A percentile compares a stretch with the other conserved stretches of the same genome.
phyloP scores from a whole-genome alignment of 805 yeast species.

The Candida krabiensis region DNA sequence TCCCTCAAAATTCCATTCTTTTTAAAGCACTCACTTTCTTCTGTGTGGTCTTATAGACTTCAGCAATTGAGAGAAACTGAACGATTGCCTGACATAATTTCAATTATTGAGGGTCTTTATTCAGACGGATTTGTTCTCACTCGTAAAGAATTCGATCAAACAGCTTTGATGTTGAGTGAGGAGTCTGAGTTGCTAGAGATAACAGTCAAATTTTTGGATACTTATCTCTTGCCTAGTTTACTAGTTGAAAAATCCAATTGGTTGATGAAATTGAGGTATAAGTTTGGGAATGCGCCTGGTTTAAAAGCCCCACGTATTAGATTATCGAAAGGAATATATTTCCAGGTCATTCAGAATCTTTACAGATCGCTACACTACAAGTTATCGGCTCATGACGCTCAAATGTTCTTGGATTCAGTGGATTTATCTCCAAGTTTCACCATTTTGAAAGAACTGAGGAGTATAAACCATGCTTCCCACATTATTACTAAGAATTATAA shows the following conservation, averaged over 20 bases:
- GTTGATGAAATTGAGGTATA: slow-evolving; percentile 8
- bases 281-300: slow-evolving; percentile 1
- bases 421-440: slow-evolving; percentile 4
- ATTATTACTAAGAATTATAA: too few species aligned
- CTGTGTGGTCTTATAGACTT: slow-evolving; percentile 32
- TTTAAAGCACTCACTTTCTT: slow-evolving; percentile 27
- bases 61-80: slow-evolving; percentile 28
- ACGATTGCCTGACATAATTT: slow-evolving; percentile 16
- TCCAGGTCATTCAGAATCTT: slow-evolving; percentile 9
- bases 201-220: slow-evolving; percentile 29
- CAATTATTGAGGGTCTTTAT: slow-evolving; percentile 17
- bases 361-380: not conserved
- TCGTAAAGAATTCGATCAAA: slow-evolving; percentile 26
- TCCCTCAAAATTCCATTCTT: slow-evolving; percentile 21
- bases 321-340: slow-evolving; percentile 9
- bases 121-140: slow-evolving; percentile 29
- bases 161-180: slow-evolving; percentile 25
- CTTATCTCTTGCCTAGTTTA: slow-evolving; percentile 26
- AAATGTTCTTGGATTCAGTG: not conserved
- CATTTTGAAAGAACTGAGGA: slow-evolving; percentile 5
- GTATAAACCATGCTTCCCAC: not conserved
- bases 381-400: slow-evolving; percentile 1
- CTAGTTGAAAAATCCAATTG: slow-evolving; percentile 4
- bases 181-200: slow-evolving; percentile 19
- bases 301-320: not conserved